Base-by-base conservation (phyloP, 106 monocot species). In the Platanthera zijinensis region DNA sequence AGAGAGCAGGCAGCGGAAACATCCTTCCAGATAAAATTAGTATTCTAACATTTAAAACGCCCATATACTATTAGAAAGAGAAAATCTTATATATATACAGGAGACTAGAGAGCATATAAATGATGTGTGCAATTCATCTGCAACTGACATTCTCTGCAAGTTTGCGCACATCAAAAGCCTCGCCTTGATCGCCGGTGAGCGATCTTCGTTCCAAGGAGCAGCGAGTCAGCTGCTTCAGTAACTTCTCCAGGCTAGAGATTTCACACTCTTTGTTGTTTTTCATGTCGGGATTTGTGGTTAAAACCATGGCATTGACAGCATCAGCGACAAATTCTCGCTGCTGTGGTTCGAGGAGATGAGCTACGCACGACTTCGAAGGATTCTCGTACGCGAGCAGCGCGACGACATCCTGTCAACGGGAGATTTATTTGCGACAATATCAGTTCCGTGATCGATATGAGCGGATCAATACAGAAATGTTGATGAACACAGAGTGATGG, bases 281-380 rank as follows among this genome's bases (percentile, higher is more conserved):
- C 18, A 45, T 1, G 52, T 85, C 73, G 0, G 90, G 88, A 52
- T 89, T 86, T 21, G 94, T 92, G 11, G 86, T 77, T 9, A 99
- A 77, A 21, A 99, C 78, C 54, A 75, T 74, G 51, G 84, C 74
- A 76, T 94, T 99, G 12, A 99, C 92, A n/a, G 99, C 89, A 75
- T 99, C 99, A 6, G 97, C 97, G 9, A 99, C 90, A 53, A 94
- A 86, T 69, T 99, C 97, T 1, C 91, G 79, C 62, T 99, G 97
- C 8, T 69, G 69, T 39, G 69, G 46, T 7, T 78, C 78, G 8
- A 99, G 89, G 17, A 94, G 88, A 76, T 94, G 82, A 0, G 88
- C 87, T 0, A 99, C 86, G 15, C 82, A 84, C n/a, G 94, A 94
- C 47, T 82, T 77, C 5, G 72, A 32, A 10, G 94, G 94, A 17